These are phyloP conservation scores for Ceratobasidium sp. DNA, from an alignment of 1,284 basidiomycete genomes.

Conservation along the genomic window DNA sequence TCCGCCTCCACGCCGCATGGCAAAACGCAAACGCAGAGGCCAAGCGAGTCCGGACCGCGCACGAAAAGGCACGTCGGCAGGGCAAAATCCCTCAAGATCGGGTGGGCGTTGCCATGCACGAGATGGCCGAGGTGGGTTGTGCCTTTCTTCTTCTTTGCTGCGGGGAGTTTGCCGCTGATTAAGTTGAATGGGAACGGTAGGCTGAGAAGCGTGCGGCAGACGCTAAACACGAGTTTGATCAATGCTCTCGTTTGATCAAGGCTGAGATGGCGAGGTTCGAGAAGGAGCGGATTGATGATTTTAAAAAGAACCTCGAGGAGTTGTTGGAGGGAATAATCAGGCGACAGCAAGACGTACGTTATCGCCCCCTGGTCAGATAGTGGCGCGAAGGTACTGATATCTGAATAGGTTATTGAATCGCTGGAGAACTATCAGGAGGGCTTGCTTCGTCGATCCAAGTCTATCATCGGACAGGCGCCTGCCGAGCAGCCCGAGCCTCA, in stretches of 20 bases:
- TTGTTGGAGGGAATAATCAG: slow-evolving; percentile 87
- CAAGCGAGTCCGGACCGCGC: slow-evolving; percentile 75
- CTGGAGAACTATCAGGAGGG: slow-evolving; percentile 82
- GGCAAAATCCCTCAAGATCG: slow-evolving; percentile 77
- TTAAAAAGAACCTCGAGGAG: slow-evolving; percentile 79
- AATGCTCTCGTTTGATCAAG: slow-evolving; percentile 88
- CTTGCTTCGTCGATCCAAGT: slow-evolving; percentile 62
- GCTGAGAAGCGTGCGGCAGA: slow-evolving; percentile 86
- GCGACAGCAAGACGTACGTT: slow-evolving; percentile 81
- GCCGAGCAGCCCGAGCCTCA: slow-evolving; percentile 18
- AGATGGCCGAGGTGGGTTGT: slow-evolving; percentile 79
- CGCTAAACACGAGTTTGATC: slow-evolving; percentile 87
- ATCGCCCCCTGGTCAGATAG: slow-evolving; percentile 1
- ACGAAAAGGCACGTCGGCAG: slow-evolving; percentile 85
- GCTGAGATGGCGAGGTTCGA: slow-evolving; percentile 94
- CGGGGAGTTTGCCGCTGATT: slow-evolving; percentile 8
- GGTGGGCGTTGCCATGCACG: slow-evolving; percentile 74
- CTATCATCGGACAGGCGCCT: slow-evolving; percentile 41
- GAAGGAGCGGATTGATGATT: slow-evolving; percentile 90
- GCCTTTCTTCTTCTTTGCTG: slow-evolving; percentile 31
- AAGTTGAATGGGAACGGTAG: slow-evolving; percentile 59
- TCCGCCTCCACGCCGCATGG: slow-evolving; percentile 85
- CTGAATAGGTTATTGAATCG: slow-evolving; percentile 69
- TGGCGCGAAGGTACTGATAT: background rate
- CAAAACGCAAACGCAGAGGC: slow-evolving; percentile 83